phyloP scores from a whole-genome alignment of 1,139 yeast genomes.

The Schizosaccharomyces versatilis region DNA sequence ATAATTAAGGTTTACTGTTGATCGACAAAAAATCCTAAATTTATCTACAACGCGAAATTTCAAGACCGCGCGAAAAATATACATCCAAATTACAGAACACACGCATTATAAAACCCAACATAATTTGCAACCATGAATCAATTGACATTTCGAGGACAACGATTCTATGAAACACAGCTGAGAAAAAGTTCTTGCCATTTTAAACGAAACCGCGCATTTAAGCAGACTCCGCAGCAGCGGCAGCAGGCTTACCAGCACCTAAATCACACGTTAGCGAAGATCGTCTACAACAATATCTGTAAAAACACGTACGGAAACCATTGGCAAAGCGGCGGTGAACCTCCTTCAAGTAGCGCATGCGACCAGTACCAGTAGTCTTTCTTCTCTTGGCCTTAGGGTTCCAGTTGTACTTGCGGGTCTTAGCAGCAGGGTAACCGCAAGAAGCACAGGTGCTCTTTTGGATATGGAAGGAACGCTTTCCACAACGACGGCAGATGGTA shows the following conservation, averaged over 20 bases:
- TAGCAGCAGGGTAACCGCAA: constrained; percentile 99
- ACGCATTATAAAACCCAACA: too few species aligned
- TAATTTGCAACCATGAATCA: too few species aligned
- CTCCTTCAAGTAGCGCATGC: constrained; percentile 94
- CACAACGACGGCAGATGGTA: constrained; percentile 84
- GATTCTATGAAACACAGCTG: too few species aligned
- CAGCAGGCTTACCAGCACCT: background rate
- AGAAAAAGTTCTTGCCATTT: too few species aligned
- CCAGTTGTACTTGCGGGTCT: constrained; percentile 64
- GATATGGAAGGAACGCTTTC: constrained; percentile 94
- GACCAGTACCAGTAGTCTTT: constrained; percentile 99
- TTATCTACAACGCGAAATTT: too few species aligned
- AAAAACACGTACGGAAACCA: constrained; percentile 66
- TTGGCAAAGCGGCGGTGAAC: constrained; percentile 96
- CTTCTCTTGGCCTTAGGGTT: constrained; percentile 98
- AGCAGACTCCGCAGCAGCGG: constrained; percentile 1
- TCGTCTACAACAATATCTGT: background rate
- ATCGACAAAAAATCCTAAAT: too few species aligned
- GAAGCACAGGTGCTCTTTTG: constrained; percentile 98
- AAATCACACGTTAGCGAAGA: background rate
- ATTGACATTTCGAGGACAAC: too few species aligned
- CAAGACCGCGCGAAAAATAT: too few species aligned
- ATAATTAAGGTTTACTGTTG: too few species aligned
- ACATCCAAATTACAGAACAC: too few species aligned
- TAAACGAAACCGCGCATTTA: background rate